These are phyloP conservation scores for Tricharina praecox DNA, from an alignment of 495 filamentous ascomycete genomes.

Conservation along the genomic window DNA sequence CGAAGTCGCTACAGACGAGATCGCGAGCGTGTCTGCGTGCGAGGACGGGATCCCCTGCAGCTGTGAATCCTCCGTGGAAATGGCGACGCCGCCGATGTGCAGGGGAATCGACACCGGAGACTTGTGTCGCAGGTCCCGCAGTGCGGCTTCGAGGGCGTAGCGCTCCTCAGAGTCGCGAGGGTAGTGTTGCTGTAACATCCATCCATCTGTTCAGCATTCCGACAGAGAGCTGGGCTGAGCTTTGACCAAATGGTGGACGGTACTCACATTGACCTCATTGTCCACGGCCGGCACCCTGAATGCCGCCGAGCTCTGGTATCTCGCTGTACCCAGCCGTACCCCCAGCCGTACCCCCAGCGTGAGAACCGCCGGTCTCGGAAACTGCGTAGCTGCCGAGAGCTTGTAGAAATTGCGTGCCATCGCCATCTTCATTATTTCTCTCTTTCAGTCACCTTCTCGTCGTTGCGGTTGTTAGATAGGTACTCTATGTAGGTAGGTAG, in stretches of 20 bases:
- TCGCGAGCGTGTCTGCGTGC: conserved; percentile 54
- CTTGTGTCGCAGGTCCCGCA: conserved; percentile 42
- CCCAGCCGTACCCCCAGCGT: not conserved
- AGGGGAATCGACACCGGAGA: conserved; percentile 56
- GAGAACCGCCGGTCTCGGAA: not conserved
- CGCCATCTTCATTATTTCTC: too few species aligned
- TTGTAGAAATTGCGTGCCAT: not conserved
- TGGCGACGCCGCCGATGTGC: conserved; percentile 58
- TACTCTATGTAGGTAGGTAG: not conserved
- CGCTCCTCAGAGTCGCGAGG: conserved; percentile 63
- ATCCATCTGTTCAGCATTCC: not conserved
- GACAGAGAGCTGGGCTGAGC: too few species aligned
- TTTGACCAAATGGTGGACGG: not conserved
- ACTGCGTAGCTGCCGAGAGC: not conserved
- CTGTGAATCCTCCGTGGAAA: conserved; percentile 9
- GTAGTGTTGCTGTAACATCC: conserved; percentile 56
- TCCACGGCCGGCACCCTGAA: conserved; percentile 77
- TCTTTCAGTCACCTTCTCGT: too few species aligned
- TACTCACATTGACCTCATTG: conserved; percentile 84
- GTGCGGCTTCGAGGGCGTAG: conserved; percentile 49
- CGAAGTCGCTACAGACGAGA: conserved; percentile 57
- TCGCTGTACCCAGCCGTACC: too few species aligned
- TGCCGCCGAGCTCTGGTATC: conserved; percentile 37
- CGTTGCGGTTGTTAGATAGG: not conserved
- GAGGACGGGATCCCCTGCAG: conserved; percentile 58